Evolutionary conservation across 805 yeast species (phyloP).

Genomic region (Kodamaea laetipori): DNA sequence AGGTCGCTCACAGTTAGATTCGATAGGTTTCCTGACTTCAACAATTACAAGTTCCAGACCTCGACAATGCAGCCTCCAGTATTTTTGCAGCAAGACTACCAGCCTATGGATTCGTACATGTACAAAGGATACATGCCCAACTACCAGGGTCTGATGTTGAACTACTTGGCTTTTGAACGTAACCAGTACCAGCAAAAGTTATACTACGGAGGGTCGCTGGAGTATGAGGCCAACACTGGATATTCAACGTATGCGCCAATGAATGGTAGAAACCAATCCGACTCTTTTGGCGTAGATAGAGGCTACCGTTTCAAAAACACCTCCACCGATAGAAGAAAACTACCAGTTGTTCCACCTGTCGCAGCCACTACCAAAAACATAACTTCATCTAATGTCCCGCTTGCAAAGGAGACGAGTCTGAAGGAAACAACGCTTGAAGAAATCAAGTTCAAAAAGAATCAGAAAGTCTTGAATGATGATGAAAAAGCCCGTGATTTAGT

Average conservation of each 20-base stretch:
- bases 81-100: slow-evolving; percentile 6
- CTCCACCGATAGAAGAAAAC: background rate
- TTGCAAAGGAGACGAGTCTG: slow-evolving; percentile 6
- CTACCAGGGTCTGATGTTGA: slow-evolving; percentile 10
- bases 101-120: slow-evolving; percentile 6
- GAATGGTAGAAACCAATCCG: background rate
- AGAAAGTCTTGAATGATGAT: slow-evolving; percentile 24
- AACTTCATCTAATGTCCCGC: slow-evolving; percentile 5
- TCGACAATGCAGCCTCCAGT: slow-evolving; percentile 1
- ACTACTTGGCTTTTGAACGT: slow-evolving; percentile 34
- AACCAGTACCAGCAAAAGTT: slow-evolving; percentile 34
- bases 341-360: background rate
- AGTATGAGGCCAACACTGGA: background rate
- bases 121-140: slow-evolving; percentile 14
- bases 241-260: background rate
- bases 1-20: slow-evolving; percentile 60
- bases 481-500: slow-evolving; percentile 34
- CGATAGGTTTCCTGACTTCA: slow-evolving; percentile 53
- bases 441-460: slow-evolving; percentile 8
- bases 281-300: slow-evolving; percentile 4
- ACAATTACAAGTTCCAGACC: slow-evolving; percentile 32
- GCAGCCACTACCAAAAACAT: slow-evolving; percentile 4
- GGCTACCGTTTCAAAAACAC: slow-evolving; percentile 5
- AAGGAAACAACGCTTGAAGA: slow-evolving; percentile 11
- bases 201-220: slow-evolving; percentile 25